phyloP scores from a whole-genome alignment of 2,329 filamentous ascomycete genomes.

The Fusarium lyarnte region DNA sequence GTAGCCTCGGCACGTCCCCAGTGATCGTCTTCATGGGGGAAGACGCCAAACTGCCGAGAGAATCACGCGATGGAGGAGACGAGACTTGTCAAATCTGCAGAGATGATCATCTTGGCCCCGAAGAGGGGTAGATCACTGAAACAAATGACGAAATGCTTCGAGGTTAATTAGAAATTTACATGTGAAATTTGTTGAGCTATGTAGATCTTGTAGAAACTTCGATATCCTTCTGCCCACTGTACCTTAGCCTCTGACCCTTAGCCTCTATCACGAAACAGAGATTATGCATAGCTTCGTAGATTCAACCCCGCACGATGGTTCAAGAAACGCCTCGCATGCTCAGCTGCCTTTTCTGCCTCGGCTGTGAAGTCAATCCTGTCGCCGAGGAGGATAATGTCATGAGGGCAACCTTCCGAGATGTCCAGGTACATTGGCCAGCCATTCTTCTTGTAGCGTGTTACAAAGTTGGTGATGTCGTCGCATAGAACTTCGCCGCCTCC shows the following conservation, averaged over 20 bases:
- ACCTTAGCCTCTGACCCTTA: too few species aligned
- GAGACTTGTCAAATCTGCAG: constrained; percentile 11
- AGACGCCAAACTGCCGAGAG: neutral
- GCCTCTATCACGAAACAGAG: neutral
- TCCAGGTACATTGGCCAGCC: constrained; percentile 29
- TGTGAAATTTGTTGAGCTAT: constrained; percentile 16
- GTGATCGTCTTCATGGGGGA: neutral
- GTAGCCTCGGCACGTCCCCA: constrained; percentile 5
- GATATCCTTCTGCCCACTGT: neutral
- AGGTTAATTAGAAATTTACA: neutral
- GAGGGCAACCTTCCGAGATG: constrained; percentile 29
- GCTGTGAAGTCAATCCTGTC: constrained; percentile 21
- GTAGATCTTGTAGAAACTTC: neutral
- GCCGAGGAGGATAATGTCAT: constrained; percentile 33
- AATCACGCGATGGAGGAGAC: constrained; percentile 4
- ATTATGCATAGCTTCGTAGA: neutral
- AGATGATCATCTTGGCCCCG: neutral
- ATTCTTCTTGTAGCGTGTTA: constrained; percentile 13
- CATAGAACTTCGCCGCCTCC: constrained; percentile 28
- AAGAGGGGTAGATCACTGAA: neutral
- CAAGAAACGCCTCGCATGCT: constrained; percentile 24
- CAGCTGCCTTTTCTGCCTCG: constrained; percentile 30
- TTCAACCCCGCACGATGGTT: constrained; percentile 9
- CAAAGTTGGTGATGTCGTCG: constrained; percentile 33
- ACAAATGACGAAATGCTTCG: neutral